Base-by-base conservation (phyloP, 345 rosid genomes). In the Diplotaxis tenuifolia region DNA sequence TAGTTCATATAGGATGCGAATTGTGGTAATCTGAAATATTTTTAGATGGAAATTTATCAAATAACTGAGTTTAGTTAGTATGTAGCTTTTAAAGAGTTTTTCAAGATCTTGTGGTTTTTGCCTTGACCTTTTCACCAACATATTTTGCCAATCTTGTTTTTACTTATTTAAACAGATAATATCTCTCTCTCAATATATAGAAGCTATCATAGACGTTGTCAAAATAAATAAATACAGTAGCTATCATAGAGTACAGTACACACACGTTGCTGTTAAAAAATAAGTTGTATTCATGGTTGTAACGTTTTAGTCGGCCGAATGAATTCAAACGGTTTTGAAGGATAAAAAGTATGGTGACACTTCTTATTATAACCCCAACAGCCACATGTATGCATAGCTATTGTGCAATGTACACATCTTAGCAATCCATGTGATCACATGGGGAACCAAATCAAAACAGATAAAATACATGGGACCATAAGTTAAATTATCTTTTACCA, bases 351-450 rank as follows among this genome's bases (percentile, higher is more conserved):
- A 53, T 56, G 42, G 42, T 54, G 70, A 38, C 23, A 27, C 16
- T 38, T 31, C 50, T 12, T 2, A 40, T 54, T 21, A 54, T 54
- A 11, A 11, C 18, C 19, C 62, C 60, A 58, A 16, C 16, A 45
- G 20, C 71, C 60, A 31, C 59, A 40, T 50, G 18, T 19, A 38
- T 34, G 25, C 61, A 47, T 50, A 62, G 22, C 40, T 15, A 47
- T 25, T 64, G 60, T 53, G 36, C 32, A 21, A 53, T 62, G 59
- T 55, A 6, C 11, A 40, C 23, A 61, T 69, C 31, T 40, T 70
- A 16, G 22, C 54, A 23, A 27, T 68, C 72, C 80, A 71, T 71
- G 80, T 77, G 72, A 71, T 65, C 80, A 77, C 80, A 77, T 77
- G 80, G 72, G 53, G 49, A 69, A 58, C 57, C 49, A 31, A 25